A percentile compares a stretch with the other conserved stretches of the same genome.
Conservation (phyloP, 495 filamentous ascomycete species). For the Aspergillus steynii region DNA sequence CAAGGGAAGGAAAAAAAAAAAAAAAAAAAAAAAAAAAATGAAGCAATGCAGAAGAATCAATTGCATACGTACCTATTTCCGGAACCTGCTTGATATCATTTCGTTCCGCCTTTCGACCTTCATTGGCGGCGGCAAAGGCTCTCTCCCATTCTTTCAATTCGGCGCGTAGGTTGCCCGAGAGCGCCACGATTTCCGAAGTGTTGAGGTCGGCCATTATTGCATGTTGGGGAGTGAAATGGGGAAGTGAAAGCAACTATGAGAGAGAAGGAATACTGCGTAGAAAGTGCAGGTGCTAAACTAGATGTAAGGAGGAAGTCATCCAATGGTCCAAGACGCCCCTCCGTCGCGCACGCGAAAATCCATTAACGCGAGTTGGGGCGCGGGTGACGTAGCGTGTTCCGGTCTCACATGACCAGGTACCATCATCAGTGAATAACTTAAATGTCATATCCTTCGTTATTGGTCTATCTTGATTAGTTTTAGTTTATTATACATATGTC, state of each 20-base stretch:
- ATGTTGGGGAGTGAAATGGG: conserved; percentile 8
- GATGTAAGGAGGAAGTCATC: no score
- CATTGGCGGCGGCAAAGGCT: conserved; percentile 66
- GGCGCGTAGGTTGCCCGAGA: conserved; percentile 52
- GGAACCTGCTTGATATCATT: conserved; percentile 85
- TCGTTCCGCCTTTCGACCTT: conserved; percentile 74
- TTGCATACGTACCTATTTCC: conserved; percentile 64
- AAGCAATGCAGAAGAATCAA: neutral
- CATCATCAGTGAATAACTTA: no score
- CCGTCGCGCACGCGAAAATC: conserved; percentile 27
- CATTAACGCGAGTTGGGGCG: conserved; percentile 27
- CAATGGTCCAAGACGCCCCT: neutral
- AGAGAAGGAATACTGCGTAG: neutral
- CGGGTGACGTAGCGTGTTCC: conserved; percentile 28
- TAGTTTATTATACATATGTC: neutral
- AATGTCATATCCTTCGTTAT: neutral
- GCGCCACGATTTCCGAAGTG: conserved; percentile 27
- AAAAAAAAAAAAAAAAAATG: neutral
- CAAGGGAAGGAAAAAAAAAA: neutral
- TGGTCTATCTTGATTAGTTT: neutral
- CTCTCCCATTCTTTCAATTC: conserved; percentile 89
- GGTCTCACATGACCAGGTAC: no score
- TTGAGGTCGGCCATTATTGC: conserved; percentile 36
- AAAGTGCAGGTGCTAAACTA: no score
- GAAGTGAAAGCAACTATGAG: neutral